Evolutionary conservation across 371 early-diverging fungal species (phyloP).

Genomic region (Rhizomucor miehei): DNA sequence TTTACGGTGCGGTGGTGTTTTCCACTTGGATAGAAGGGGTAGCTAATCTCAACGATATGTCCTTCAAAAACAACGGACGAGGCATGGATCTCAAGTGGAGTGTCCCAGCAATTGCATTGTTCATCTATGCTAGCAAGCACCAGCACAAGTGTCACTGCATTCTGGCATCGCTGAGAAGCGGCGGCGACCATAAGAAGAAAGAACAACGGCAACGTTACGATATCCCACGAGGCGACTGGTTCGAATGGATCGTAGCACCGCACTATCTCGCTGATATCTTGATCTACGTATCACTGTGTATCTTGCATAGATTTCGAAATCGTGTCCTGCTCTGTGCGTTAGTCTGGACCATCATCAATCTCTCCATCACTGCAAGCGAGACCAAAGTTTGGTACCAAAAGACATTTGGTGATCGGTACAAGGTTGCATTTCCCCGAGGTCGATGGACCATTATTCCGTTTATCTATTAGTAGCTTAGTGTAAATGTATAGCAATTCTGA

Average conservation of each 20-base stretch:
- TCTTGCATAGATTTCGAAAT: conserved; percentile 30
- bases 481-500: too few species aligned
- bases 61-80: neutral
- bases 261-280: conserved; percentile 77
- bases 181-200: neutral
- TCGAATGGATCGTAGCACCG: conserved; percentile 61
- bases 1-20: conserved; percentile 59
- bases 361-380: conserved; percentile 61
- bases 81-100: conserved; percentile 1
- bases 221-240: conserved; percentile 74
- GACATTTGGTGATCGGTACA: conserved; percentile 47
- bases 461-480: conserved; percentile 40
- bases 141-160: conserved; percentile 67
- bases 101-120: conserved; percentile 22
- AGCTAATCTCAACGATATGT: conserved; percentile 24
- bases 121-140: conserved; percentile 55
- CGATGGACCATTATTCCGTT: conserved; percentile 45
- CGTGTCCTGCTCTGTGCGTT: conserved; percentile 38
- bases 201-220: conserved; percentile 33
- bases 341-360: conserved; percentile 59
- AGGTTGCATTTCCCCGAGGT: conserved; percentile 20
- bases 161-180: conserved; percentile 53
- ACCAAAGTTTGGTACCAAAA: conserved; percentile 60
- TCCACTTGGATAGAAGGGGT: conserved; percentile 48
- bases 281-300: conserved; percentile 55